Base-by-base conservation (phyloP, 164 flowering plant genomes). In the Piper longum region DNA sequence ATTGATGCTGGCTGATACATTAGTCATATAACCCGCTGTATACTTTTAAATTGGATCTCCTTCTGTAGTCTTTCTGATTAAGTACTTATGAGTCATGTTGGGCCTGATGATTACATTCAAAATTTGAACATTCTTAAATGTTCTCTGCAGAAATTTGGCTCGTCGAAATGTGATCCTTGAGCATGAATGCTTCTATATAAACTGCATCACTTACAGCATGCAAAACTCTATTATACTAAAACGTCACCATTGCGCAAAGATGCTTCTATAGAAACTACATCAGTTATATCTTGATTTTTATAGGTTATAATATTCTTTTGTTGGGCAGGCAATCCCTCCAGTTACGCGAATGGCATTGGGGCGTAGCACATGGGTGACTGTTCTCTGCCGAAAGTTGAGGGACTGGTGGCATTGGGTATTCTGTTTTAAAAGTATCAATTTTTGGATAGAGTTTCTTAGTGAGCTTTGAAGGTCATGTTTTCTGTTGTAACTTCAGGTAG, bases 371-470 rank as follows among this genome's bases (percentile, higher is more conserved):
- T 93, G 99, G 99, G 78, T 93, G 43, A 93, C 99, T 41, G 96
- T 89, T 57, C 77, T 93, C 60, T 90, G 99, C 81, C 78, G 97
- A 77, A 93, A 93, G 71, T 70, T 93, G 76, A 83, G 89, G 70
- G 97, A 93, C 72, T 93, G 97, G 96, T 93, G 99, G 99, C 89
- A 87, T 71, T 93, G 99, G 99, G 99, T 93, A 83, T 75, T 64
- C 61, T 16, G 56, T 74, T 41, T 16, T 45, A 11, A 42, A 40
- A 60, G 40, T 60, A 3, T 60, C 16, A 8, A 26, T 26, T 54
- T 56, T 54, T 39, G 16, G 36, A 2, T 19, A 7, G 39, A 57
- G 6, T 54, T 54, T 17, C 17, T 13, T 17, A 41, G 36, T 26
- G 36, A 48, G 56, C 13, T 16, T 64, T 7, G 41, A 9, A 9